Conservation (phyloP, 2,329 filamentous ascomycete genomes). For the Chaetothyriales sp. region DNA sequence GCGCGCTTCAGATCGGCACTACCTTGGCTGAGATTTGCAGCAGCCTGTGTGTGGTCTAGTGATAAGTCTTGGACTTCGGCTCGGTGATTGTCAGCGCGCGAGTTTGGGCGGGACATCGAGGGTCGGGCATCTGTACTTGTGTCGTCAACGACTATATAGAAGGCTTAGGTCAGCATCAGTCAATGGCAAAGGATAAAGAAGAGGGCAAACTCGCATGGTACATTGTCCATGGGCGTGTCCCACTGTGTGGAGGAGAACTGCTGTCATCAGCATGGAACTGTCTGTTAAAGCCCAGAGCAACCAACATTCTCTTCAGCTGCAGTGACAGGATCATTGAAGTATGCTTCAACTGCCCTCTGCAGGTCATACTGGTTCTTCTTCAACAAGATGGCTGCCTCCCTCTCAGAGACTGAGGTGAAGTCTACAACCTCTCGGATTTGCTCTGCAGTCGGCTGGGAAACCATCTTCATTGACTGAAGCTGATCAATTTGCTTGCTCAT, state of each 20-base stretch:
- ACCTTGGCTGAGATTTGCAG: conserved; percentile 6
- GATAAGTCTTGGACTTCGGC: conserved; percentile 18
- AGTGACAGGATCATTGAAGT: conserved; percentile 28
- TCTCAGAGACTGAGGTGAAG: not conserved
- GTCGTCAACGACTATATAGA: conserved; percentile 25
- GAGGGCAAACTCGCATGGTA: conserved; percentile 10
- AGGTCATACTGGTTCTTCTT: conserved; percentile 32
- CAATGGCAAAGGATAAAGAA: not conserved
- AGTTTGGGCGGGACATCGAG: conserved; percentile 34
- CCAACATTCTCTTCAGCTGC: conserved; percentile 6
- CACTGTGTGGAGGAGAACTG: conserved; percentile 7
- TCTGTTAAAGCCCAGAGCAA: not conserved
- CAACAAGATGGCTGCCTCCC: not conserved
- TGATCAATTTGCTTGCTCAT: not conserved
- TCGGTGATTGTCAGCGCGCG: conserved; percentile 24
- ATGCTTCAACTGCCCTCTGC: conserved; percentile 33
- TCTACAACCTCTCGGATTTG: not conserved
- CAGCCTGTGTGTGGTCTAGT: conserved; percentile 20
- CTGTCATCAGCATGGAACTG: not conserved
- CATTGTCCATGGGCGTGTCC: conserved; percentile 12
- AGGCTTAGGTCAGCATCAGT: conserved; percentile 13
- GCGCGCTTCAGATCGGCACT: conserved; percentile 31
- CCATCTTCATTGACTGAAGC: not conserved
- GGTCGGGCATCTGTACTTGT: conserved; percentile 23
- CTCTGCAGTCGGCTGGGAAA: not conserved